Evolutionary conservation across 768 basidiomycete species (phyloP).

Genomic region (Boletus sp.): DNA sequence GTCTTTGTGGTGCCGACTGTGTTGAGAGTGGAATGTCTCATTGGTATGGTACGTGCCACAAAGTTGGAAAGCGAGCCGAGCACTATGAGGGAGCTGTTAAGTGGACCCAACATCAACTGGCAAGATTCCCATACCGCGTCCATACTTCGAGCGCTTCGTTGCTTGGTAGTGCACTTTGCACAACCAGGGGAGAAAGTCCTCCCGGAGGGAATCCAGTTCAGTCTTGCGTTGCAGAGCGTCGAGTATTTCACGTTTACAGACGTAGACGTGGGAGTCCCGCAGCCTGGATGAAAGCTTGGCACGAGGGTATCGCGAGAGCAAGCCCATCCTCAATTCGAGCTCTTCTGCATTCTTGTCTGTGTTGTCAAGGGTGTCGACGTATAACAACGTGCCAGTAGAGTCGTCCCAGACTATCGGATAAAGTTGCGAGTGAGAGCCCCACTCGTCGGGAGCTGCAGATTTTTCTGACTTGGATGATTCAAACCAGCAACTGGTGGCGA

Average conservation of each 20-base stretch:
- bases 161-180: constrained; percentile 80
- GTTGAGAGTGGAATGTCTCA: constrained; percentile 59
- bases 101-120: neutral
- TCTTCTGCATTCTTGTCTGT: constrained; percentile 67
- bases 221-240: constrained; percentile 66
- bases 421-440: constrained; percentile 47
- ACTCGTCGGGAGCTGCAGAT: constrained; percentile 57
- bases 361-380: constrained; percentile 70
- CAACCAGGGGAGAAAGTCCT: constrained; percentile 91
- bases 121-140: constrained; percentile 39
- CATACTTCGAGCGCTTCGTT: constrained; percentile 57
- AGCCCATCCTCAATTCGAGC: constrained; percentile 67
- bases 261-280: constrained; percentile 89
- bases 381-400: constrained; percentile 58
- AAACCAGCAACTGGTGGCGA: constrained; percentile 70
- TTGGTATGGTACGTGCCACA: constrained; percentile 37
- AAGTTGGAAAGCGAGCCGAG: constrained; percentile 44
- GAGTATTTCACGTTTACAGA: constrained; percentile 73
- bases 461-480: constrained; percentile 51
- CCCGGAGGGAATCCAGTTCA: constrained; percentile 76
- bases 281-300: constrained; percentile 62
- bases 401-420: constrained; percentile 69
- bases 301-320: constrained; percentile 77
- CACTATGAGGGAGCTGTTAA: constrained; percentile 30
- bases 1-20: constrained; percentile 15